These are phyloP conservation scores for Starmerella powellii DNA, from an alignment of 805 yeast genomes.

Conservation along the genomic window DNA sequence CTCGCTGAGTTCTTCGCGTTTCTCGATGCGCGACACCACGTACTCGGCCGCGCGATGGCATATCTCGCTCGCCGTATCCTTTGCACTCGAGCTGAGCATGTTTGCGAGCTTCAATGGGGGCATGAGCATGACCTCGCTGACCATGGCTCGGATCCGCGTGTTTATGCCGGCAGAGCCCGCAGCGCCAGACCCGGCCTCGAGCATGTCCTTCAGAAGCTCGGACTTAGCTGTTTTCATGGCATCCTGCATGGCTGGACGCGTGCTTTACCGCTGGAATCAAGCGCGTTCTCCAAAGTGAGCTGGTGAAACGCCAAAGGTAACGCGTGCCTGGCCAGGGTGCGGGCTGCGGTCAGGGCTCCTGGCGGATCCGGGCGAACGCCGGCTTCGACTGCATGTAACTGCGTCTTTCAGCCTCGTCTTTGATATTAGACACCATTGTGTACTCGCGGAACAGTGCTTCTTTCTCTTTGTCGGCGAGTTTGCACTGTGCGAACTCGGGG, in stretches of 20 bases:
- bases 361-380: background rate
- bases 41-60: conserved; percentile 8
- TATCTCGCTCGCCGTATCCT: conserved; percentile 3
- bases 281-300: too few species aligned
- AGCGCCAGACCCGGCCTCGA: conserved; percentile 4
- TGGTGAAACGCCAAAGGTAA: too few species aligned
- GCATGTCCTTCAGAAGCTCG: conserved; percentile 4
- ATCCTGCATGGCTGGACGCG: background rate
- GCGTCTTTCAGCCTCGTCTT: background rate
- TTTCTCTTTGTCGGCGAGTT: conserved; percentile 30
- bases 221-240: background rate
- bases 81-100: conserved; percentile 1
- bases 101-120: conserved; percentile 9
- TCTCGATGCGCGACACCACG: background rate
- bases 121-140: conserved; percentile 9
- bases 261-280: background rate
- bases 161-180: conserved; percentile 2
- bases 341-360: too few species aligned
- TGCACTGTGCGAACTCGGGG: conserved; percentile 21
- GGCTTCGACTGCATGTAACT: background rate
- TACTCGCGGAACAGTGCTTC: conserved; percentile 33
- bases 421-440: background rate
- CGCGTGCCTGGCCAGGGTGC: too few species aligned
- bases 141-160: conserved; percentile 7
- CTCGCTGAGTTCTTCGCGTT: background rate